Percentiles rank a stretch among this genome's conserved stretches.
Evolutionary conservation across 345 rosid genomes (phyloP).

Genomic region (Pistacia vera): DNA sequence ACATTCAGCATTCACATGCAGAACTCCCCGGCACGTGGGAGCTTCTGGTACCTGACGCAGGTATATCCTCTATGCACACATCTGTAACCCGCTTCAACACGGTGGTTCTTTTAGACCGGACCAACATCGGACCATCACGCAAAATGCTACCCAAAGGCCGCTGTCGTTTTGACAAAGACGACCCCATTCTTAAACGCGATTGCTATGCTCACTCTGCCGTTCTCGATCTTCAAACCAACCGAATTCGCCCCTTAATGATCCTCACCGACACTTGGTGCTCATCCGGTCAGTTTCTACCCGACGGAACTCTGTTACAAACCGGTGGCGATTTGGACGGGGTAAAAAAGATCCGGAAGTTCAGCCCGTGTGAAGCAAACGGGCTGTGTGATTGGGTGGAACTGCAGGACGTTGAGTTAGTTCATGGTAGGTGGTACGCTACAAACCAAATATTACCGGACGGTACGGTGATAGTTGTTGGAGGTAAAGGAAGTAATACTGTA

Average conservation of each 20-base stretch:
- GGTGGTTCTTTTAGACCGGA: slow-evolving; percentile 81
- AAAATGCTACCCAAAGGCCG: slow-evolving; percentile 52
- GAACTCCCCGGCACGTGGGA: slow-evolving; percentile 90
- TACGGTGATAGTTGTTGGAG: slow-evolving; percentile 69
- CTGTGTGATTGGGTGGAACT: slow-evolving; percentile 75
- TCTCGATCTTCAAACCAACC: slow-evolving; percentile 50
- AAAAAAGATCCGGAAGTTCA: slow-evolving; percentile 58
- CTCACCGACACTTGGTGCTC: slow-evolving; percentile 85
- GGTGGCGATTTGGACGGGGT: slow-evolving; percentile 69
- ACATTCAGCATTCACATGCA: slow-evolving; percentile 25
- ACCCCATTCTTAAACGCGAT: slow-evolving; percentile 56
- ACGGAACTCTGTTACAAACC: slow-evolving; percentile 73
- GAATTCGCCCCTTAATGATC: slow-evolving; percentile 61
- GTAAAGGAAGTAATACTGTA: slow-evolving; percentile 58
- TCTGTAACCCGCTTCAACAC: slow-evolving; percentile 96
- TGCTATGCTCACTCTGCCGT: slow-evolving; percentile 80
- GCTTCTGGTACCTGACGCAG: slow-evolving; percentile 64
- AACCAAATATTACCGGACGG: slow-evolving; percentile 80
- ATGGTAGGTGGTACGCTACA: slow-evolving; percentile 73
- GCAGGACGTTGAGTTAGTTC: slow-evolving; percentile 37
- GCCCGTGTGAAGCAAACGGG: slow-evolving; percentile 45
- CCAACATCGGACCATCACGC: slow-evolving; percentile 81
- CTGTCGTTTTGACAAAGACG: slow-evolving; percentile 62
- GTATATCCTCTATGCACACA: slow-evolving; percentile 95
- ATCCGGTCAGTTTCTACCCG: slow-evolving; percentile 70